phyloP scores from a whole-genome alignment of 2,329 filamentous ascomycete species.

The Cryphonectria radicalis region DNA sequence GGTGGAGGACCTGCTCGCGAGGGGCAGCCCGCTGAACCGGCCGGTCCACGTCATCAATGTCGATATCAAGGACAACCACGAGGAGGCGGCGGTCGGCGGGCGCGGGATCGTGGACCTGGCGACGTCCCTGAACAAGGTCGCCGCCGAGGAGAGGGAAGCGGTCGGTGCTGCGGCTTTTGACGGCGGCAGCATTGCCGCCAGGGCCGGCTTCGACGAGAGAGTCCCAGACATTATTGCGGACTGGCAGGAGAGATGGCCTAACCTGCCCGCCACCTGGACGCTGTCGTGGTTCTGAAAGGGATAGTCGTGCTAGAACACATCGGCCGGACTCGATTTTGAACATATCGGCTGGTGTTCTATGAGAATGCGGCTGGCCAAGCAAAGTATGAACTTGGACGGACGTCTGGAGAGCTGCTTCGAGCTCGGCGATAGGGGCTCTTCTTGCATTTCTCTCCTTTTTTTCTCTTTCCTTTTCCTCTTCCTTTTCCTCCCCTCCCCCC shows the following conservation, averaged over 20 bases:
- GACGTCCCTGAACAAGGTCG: constrained; percentile 79
- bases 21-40: constrained; percentile 84
- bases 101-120: constrained; percentile 91
- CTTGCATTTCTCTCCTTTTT: not conserved
- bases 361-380: not conserved
- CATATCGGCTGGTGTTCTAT: not conserved
- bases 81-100: constrained; percentile 90
- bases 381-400: not conserved
- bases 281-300: constrained; percentile 80
- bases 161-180: constrained; percentile 71
- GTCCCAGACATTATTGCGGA: constrained; percentile 89
- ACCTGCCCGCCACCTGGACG: constrained; percentile 90
- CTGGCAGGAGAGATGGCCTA: constrained; percentile 96
- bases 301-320: not conserved
- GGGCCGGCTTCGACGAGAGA: constrained; percentile 84
- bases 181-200: constrained; percentile 65
- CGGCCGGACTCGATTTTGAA: not conserved
- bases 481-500: not conserved
- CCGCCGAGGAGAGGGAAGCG: constrained; percentile 73
- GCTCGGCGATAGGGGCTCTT: not conserved
- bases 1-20: constrained; percentile 85
- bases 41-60: constrained; percentile 98
- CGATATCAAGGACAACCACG: constrained; percentile 97
- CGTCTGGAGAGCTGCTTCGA: not conserved
- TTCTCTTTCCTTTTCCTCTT: not conserved